Percentiles rank a stretch among this genome's conserved stretches.
Conservation (phyloP, 192 early-diverging fungal species). For the Backusella westeae region DNA sequence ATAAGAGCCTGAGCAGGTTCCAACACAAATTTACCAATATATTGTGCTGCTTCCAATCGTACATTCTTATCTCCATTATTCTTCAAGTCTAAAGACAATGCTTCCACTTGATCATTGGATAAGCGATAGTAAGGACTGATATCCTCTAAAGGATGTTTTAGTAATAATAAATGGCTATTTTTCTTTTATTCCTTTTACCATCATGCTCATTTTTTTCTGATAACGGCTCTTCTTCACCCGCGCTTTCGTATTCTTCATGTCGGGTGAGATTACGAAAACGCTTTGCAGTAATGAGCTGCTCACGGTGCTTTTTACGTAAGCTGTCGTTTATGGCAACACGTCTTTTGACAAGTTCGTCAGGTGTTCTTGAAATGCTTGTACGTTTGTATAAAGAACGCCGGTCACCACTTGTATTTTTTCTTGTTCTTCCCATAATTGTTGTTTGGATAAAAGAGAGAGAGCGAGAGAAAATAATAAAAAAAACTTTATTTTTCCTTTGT, state of each 20-base stretch:
- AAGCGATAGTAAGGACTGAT: conserved; percentile 23
- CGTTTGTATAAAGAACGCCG: conserved; percentile 46
- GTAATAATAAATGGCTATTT: not conserved
- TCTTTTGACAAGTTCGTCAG: conserved; percentile 50
- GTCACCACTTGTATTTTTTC: conserved; percentile 13
- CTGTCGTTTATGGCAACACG: conserved; percentile 56
- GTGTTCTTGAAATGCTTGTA: conserved; percentile 43
- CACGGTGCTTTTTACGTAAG: conserved; percentile 62
- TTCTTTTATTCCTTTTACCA: not conserved
- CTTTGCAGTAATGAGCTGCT: conserved; percentile 68
- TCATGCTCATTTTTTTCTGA: conserved; percentile 17
- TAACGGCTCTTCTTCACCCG: conserved; percentile 2
- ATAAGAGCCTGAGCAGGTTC: conserved; percentile 31
- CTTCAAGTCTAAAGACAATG: conserved; percentile 17
- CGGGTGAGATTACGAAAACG: conserved; percentile 44
- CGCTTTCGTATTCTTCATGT: conserved; percentile 30
- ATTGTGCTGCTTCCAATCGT: conserved; percentile 24
- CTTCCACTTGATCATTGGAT: conserved; percentile 10
- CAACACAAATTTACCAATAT: conserved; percentile 22
- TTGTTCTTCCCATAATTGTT: conserved; percentile 2
- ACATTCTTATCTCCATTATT: conserved; percentile 16
- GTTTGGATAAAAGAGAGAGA: not conserved
- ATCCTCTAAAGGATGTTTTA: conserved; percentile 6
- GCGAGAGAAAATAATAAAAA: not conserved
- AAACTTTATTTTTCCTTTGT: not conserved